These are phyloP conservation scores for Zygosaccharomyces siamensis DNA, from an alignment of 805 yeast species.

Conservation along the genomic window DNA sequence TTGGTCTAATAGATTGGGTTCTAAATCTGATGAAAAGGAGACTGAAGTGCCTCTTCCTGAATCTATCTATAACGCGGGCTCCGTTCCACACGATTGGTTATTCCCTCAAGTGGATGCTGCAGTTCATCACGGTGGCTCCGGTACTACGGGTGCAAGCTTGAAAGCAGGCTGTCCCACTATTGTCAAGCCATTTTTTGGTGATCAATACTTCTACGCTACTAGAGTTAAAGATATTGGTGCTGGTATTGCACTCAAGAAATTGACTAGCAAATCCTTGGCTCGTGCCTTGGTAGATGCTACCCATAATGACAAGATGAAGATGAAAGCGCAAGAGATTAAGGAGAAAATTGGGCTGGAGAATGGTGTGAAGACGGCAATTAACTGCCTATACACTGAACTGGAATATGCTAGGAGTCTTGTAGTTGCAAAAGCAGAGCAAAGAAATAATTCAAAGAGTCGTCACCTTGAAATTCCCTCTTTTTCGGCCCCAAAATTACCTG, in stretches of 20 bases:
- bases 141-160: conserved; percentile 90
- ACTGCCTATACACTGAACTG: conserved; percentile 69
- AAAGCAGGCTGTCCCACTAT: conserved; percentile 85
- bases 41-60: conserved; percentile 52
- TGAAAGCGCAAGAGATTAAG: conserved; percentile 62
- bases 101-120: conserved; percentile 88
- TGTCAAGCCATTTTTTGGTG: conserved; percentile 93
- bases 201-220: conserved; percentile 86
- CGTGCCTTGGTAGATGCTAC: conserved; percentile 68
- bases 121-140: conserved; percentile 96
- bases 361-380: conserved; percentile 76
- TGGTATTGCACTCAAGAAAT: conserved; percentile 65
- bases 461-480: background rate
- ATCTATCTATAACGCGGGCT: conserved; percentile 63
- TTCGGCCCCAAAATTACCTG: conserved; percentile 1
- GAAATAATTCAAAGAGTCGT: background rate
- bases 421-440: conserved; percentile 39
- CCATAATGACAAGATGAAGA: conserved; percentile 58
- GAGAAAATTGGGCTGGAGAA: conserved; percentile 61
- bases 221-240: conserved; percentile 87
- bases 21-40: conserved; percentile 30
- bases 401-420: conserved; percentile 67
- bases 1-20: conserved; percentile 75
- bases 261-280: conserved; percentile 58
- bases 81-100: conserved; percentile 91